Evolutionary conservation across 2,329 filamentous ascomycete species (phyloP), one percentile per base, ranked within the genome.

Genomic region (Aspergillus arachidicola): DNA sequence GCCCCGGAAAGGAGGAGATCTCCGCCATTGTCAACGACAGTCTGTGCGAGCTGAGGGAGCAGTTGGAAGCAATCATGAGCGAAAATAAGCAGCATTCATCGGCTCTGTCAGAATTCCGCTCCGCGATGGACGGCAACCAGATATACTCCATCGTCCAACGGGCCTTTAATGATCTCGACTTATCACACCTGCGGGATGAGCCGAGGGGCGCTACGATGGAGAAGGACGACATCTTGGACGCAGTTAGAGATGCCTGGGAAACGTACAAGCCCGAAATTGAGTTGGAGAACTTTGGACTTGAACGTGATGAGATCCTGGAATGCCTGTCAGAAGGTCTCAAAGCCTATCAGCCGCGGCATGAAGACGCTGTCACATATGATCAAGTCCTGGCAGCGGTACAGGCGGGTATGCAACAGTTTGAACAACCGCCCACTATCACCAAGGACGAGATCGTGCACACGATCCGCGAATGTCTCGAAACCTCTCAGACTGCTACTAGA

Each of bases 251-350:
- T 69, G 94, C 94, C 1, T 96, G 93, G 88, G 94, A 97, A 74
- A 92, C 89, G 59, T 96, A 96, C 79, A 96, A 96, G 78, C 94
- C 94, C 1, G 93, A 97, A 71, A 93, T 97, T 57, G 90, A 96
- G 70, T 85, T 96, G 5, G 91, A 97, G 70, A 93, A 96, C 71
- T 91, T 96, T 66, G 94, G 94, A 2, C 83, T 98, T 1, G 94
- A 97, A 75, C 87, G 93, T 6, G 93, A 97, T 14, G 94, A 98
- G 73, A 91, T 98, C 55, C 83, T 98, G 16, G 88, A 91, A 45
- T 96, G 93, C 68, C 84, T 98, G 30, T 89, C 91, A 69, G 91
- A 97, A 79, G 94, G 94, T 0, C 85, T 98, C 0, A 88, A 91
- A 68, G 88, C 93, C 54, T 93, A 95, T 73, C 81, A 79, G 64